phyloP scores from a whole-genome alignment of 768 basidiomycete species.

The Panaeolus cyanescens region DNA sequence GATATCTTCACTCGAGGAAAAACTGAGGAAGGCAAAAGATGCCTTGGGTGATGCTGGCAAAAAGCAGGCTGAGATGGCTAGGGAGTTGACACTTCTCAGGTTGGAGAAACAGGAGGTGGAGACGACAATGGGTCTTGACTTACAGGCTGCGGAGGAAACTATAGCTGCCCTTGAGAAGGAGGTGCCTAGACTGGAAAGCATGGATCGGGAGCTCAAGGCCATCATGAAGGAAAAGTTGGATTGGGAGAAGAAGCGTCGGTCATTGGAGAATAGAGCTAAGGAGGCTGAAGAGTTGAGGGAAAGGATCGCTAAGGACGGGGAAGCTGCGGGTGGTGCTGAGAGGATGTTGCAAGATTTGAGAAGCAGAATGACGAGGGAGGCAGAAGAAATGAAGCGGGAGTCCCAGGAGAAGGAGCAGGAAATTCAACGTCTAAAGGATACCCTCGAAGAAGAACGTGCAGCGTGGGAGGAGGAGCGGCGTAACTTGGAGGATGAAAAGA shows the following conservation, averaged over 20 bases:
- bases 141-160: conserved; percentile 68
- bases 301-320: conserved; percentile 32
- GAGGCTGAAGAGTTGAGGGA: conserved; percentile 47
- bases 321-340: conserved; percentile 41
- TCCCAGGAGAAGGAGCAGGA: conserved; percentile 45
- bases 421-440: conserved; percentile 47
- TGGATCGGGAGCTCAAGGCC: conserved; percentile 47
- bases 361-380: conserved; percentile 30
- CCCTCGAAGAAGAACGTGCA: conserved; percentile 42
- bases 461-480: conserved; percentile 53
- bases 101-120: conserved; percentile 74
- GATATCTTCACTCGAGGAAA: conserved; percentile 59
- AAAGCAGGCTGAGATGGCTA: conserved; percentile 60
- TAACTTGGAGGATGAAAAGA: conserved; percentile 47
- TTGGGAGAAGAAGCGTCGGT: conserved; percentile 37
- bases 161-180: conserved; percentile 59
- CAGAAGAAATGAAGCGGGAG: conserved; percentile 39
- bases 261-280: conserved; percentile 10
- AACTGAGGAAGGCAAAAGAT: conserved; percentile 60
- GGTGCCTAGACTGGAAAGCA: conserved; percentile 48
- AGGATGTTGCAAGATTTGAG: conserved; percentile 32
- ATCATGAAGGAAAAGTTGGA: conserved; percentile 49
- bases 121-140: conserved; percentile 62
- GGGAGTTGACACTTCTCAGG: conserved; percentile 61
- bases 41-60: conserved; percentile 59